These are phyloP conservation scores for Pyronema omphalodes DNA, from an alignment of 495 filamentous ascomycete genomes.

Conservation along the genomic window DNA sequence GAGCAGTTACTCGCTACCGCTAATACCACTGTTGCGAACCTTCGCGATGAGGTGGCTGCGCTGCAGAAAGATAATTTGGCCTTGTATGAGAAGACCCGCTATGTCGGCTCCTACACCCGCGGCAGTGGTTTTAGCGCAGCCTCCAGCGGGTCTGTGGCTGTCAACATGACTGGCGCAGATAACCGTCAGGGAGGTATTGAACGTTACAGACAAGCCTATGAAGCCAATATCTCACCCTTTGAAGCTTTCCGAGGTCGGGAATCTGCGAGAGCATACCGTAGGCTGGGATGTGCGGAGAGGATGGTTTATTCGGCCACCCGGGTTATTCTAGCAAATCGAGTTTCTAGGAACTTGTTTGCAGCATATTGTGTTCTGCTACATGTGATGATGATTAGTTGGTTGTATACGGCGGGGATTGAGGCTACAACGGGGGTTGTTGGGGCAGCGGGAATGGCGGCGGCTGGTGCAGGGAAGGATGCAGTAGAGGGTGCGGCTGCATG, in stretches of 20 bases:
- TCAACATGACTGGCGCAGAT: constrained; percentile 48
- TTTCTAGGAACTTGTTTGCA: constrained; percentile 89
- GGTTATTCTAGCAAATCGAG: constrained; percentile 74
- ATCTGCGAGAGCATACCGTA: constrained; percentile 76
- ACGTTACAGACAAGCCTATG: constrained; percentile 82
- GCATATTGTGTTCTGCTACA: constrained; percentile 80
- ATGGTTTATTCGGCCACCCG: constrained; percentile 79
- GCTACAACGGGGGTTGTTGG: neutral
- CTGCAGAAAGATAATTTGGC: constrained; percentile 92
- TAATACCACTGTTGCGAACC: constrained; percentile 62
- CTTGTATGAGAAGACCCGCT: constrained; percentile 95
- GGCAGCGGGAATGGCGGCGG: constrained; percentile 26
- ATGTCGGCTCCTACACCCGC: constrained; percentile 79
- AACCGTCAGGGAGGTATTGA: constrained; percentile 38
- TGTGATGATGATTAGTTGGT: constrained; percentile 62
- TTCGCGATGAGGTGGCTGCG: constrained; percentile 78
- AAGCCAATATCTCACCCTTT: constrained; percentile 87
- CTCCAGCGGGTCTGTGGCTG: constrained; percentile 37
- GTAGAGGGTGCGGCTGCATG: constrained; percentile 3
- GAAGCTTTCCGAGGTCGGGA: constrained; percentile 86
- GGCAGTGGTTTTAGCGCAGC: constrained; percentile 15
- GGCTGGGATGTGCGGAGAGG: constrained; percentile 82
- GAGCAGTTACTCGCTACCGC: constrained; percentile 75
- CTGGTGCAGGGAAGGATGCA: constrained; percentile 1
- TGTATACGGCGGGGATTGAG: constrained; percentile 59